Evolutionary conservation across 2,329 filamentous ascomycete genomes (phyloP).

Genomic region (Hirsutella minnesotensis): DNA sequence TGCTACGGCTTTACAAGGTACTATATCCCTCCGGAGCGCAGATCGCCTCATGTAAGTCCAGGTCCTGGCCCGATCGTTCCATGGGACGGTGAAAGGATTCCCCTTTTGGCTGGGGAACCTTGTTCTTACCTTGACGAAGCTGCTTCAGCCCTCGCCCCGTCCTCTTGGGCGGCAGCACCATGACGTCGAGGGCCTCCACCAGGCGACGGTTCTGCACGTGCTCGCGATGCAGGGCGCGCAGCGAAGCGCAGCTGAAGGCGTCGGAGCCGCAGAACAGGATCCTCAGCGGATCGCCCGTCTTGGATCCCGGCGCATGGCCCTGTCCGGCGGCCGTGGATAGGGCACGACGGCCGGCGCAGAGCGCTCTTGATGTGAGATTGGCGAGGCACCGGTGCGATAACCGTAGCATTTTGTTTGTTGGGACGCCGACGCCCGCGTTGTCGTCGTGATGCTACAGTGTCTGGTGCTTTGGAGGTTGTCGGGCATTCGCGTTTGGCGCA

Average conservation of each 20-base stretch:
- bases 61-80: neutral
- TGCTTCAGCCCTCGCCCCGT: slow-evolving; percentile 62
- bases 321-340: too few relatives aligned
- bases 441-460: too few relatives aligned
- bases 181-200: slow-evolving; percentile 72
- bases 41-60: too few relatives aligned
- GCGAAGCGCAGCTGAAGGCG: slow-evolving; percentile 69
- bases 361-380: too few relatives aligned
- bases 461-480: neutral
- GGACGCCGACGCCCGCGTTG: too few relatives aligned
- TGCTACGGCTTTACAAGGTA: slow-evolving; percentile 61
- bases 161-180: slow-evolving; percentile 69
- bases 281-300: slow-evolving; percentile 47
- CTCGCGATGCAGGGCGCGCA: slow-evolving; percentile 57
- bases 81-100: too few relatives aligned
- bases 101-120: too few relatives aligned
- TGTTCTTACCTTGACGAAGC: slow-evolving; percentile 56
- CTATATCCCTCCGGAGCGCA: slow-evolving; percentile 26
- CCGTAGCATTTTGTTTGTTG: too few relatives aligned
- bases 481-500: slow-evolving; percentile 20
- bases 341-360: too few relatives aligned
- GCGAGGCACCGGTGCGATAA: too few relatives aligned
- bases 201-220: slow-evolving; percentile 36
- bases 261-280: slow-evolving; percentile 95
- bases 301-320: too few relatives aligned